Conservation (phyloP, 225 moss, liverwort and hornwort species). For the Bryoerythrophyllum caledonicum region DNA sequence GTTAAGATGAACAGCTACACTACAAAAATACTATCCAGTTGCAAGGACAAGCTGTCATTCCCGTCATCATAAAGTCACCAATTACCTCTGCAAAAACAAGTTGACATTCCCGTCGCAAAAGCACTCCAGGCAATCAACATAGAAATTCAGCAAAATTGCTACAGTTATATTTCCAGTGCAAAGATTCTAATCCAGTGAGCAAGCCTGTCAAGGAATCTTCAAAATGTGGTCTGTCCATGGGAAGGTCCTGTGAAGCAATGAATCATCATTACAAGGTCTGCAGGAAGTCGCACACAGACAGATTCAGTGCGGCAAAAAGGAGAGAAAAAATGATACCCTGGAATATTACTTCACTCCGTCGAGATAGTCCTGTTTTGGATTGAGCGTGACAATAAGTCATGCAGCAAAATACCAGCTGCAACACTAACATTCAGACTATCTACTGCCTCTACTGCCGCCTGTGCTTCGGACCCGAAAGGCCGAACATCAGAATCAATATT, state of each 20-base stretch:
- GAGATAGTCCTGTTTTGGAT: conserved; percentile 19
- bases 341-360: conserved; percentile 26
- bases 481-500: conserved; percentile 29
- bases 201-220: not conserved
- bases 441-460: conserved; percentile 59
- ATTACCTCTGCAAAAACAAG: not conserved
- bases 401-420: conserved; percentile 88
- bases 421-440: conserved; percentile 99
- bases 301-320: not conserved
- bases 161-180: not conserved
- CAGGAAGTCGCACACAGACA: not conserved
- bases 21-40: not conserved
- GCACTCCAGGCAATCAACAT: not conserved
- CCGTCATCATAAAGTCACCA: not conserved
- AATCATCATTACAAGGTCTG: conserved; percentile 2
- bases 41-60: not conserved
- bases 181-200: not conserved
- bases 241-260: not conserved
- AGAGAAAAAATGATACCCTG: not conserved
- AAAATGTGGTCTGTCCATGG: not conserved
- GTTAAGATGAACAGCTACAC: not conserved
- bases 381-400: conserved; percentile 68
- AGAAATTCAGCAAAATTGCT: not conserved
- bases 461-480: conserved; percentile 30
- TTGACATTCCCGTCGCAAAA: not conserved